Percentiles rank a stretch among this genome's conserved stretches.
Evolutionary conservation across 768 basidiomycete genomes (phyloP).

Genomic region (Suillus weaverae): DNA sequence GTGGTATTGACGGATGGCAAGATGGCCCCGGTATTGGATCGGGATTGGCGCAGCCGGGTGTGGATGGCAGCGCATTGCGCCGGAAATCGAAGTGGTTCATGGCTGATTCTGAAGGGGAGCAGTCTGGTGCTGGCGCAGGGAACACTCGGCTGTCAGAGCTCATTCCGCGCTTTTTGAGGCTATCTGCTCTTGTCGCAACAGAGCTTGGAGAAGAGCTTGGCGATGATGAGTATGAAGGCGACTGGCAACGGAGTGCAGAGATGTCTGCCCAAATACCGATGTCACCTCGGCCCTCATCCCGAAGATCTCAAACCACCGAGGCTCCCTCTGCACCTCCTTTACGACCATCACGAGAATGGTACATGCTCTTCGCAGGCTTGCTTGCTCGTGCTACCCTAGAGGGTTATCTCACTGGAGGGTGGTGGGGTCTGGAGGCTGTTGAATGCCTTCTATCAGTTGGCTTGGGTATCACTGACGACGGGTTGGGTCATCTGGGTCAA

Average conservation of each 20-base stretch:
- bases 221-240: constrained; percentile 48
- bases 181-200: constrained; percentile 76
- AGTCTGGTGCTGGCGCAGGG: constrained; percentile 42
- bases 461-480: constrained; percentile 42
- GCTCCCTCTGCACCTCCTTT: constrained; percentile 55
- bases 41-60: constrained; percentile 59
- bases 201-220: constrained; percentile 74
- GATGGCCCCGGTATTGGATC: constrained; percentile 75
- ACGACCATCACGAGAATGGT: constrained; percentile 77
- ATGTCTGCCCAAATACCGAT: constrained; percentile 12
- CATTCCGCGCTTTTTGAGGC: constrained; percentile 68
- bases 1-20: constrained; percentile 70
- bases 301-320: constrained; percentile 36
- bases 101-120: constrained; percentile 22
- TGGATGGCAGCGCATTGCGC: constrained; percentile 58
- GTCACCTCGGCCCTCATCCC: constrained; percentile 17
- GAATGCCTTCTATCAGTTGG: constrained; percentile 77
- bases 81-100: constrained; percentile 39
- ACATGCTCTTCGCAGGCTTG: constrained; percentile 72
- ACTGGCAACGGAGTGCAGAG: constrained; percentile 25
- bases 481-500: constrained; percentile 13
- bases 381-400: constrained; percentile 83
- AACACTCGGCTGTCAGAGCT: constrained; percentile 68
- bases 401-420: constrained; percentile 80
- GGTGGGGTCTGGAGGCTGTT: constrained; percentile 70